Evolutionary conservation across 352 stramenopile genomes (phyloP).

Genomic region (Globisporangium splendens): DNA sequence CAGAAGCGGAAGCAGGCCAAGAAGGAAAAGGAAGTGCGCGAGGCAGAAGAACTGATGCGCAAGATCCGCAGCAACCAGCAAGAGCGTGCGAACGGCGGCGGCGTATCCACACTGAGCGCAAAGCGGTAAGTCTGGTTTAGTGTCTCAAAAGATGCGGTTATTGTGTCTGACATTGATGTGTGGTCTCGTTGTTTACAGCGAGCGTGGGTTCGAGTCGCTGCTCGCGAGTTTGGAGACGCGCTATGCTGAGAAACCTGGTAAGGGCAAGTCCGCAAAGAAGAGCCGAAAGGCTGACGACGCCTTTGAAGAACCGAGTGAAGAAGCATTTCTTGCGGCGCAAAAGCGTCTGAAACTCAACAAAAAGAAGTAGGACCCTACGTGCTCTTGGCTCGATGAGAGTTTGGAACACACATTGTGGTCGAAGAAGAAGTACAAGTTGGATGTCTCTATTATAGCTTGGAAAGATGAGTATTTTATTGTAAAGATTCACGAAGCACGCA

Average conservation of each 20-base stretch:
- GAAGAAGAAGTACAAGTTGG: too few relatives aligned
- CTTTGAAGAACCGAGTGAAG: constrained; percentile 45
- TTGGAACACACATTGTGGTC: too few relatives aligned
- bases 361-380: background rate
- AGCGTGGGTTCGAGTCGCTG: constrained; percentile 56
- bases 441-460: too few relatives aligned
- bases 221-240: constrained; percentile 60
- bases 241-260: constrained; percentile 40
- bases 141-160: constrained; percentile 8
- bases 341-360: constrained; percentile 40
- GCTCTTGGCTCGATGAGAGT: background rate
- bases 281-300: constrained; percentile 22
- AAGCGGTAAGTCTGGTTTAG: constrained; percentile 25
- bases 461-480: too few relatives aligned
- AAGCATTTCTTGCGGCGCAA: constrained; percentile 60
- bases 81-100: constrained; percentile 25
- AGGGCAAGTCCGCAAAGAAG: constrained; percentile 25
- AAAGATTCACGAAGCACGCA: too few relatives aligned
- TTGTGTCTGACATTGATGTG: background rate
- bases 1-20: constrained; percentile 49
- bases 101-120: constrained; percentile 26
- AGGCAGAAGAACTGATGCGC: constrained; percentile 59
- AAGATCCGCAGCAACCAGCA: constrained; percentile 58
- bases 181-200: constrained; percentile 21
- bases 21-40: constrained; percentile 48